Evolutionary conservation across 805 yeast species (phyloP).

Genomic region (Kregervanrija delftensis): DNA sequence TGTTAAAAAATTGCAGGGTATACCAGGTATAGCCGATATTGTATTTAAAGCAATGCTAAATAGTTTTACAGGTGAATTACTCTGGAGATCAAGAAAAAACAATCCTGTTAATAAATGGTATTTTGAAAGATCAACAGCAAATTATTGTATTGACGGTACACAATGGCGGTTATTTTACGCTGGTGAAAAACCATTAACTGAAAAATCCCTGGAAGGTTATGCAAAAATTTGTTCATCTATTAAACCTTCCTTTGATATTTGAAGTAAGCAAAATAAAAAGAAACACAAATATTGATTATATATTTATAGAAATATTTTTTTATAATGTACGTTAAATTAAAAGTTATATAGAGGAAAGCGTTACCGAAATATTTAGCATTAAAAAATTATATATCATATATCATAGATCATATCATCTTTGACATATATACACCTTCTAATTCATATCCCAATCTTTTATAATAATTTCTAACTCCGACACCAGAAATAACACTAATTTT

Average conservation of each 20-base stretch:
- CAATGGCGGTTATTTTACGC: constrained; percentile 36
- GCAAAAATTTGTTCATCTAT: constrained; percentile 48
- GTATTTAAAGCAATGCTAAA: constrained; percentile 73
- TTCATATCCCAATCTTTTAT: constrained; percentile 83
- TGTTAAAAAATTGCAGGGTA: constrained; percentile 74
- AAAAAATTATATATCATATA: not conserved
- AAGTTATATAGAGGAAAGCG: not conserved
- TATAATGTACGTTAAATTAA: not conserved
- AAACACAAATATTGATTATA: not conserved
- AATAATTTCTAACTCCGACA: constrained; percentile 95
- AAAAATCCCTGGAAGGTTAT: constrained; percentile 39
- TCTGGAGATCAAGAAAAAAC: constrained; percentile 83
- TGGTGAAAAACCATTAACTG: constrained; percentile 27
- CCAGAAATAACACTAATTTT: constrained; percentile 95
- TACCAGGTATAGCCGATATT: constrained; percentile 89
- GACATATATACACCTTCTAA: constrained; percentile 98
- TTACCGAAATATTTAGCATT: too few species aligned
- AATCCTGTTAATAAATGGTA: constrained; percentile 98
- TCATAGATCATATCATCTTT: constrained; percentile 30
- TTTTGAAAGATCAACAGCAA: constrained; percentile 82
- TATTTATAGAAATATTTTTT: not conserved
- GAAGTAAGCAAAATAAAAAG: not conserved
- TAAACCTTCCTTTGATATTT: constrained; percentile 41
- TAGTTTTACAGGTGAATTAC: constrained; percentile 61
- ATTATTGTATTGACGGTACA: constrained; percentile 37